Evolutionary conservation across 768 basidiomycete genomes (phyloP).

Genomic region (Pulveroboletus ravenelii): DNA sequence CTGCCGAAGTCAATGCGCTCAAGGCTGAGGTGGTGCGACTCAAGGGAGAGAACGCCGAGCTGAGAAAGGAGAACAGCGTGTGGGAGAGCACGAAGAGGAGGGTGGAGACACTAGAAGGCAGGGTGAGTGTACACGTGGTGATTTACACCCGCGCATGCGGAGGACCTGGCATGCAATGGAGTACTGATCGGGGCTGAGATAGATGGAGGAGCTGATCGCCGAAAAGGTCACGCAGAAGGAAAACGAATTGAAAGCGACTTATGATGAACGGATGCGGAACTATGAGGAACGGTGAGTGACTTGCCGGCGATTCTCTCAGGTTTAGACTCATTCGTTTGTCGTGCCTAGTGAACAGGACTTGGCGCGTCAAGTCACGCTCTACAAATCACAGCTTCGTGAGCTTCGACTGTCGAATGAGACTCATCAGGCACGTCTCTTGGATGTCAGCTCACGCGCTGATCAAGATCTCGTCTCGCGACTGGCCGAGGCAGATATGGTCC

Average conservation of each 20-base stretch:
- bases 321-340: neutral
- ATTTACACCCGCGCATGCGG: neutral
- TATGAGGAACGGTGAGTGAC: constrained; percentile 83
- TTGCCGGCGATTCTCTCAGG: neutral
- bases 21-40: constrained; percentile 69
- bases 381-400: constrained; percentile 85
- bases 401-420: constrained; percentile 88
- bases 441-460: constrained; percentile 90
- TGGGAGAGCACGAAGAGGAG: constrained; percentile 71
- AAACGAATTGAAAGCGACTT: constrained; percentile 94
- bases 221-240: constrained; percentile 91
- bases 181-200: constrained; percentile 2
- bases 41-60: constrained; percentile 76
- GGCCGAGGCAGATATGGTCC: constrained; percentile 92
- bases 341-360: constrained; percentile 79
- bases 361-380: constrained; percentile 84
- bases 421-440: constrained; percentile 86
- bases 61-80: constrained; percentile 65
- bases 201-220: constrained; percentile 94
- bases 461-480: constrained; percentile 89
- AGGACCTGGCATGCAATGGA: neutral
- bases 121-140: constrained; percentile 41
- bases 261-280: constrained; percentile 93
- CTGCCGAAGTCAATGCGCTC: constrained; percentile 69
- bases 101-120: constrained; percentile 77